These are phyloP conservation scores for Miscanthus lutarioriparius DNA, from an alignment of 176 grass and related monocot genomes.

Conservation along the genomic window DNA sequence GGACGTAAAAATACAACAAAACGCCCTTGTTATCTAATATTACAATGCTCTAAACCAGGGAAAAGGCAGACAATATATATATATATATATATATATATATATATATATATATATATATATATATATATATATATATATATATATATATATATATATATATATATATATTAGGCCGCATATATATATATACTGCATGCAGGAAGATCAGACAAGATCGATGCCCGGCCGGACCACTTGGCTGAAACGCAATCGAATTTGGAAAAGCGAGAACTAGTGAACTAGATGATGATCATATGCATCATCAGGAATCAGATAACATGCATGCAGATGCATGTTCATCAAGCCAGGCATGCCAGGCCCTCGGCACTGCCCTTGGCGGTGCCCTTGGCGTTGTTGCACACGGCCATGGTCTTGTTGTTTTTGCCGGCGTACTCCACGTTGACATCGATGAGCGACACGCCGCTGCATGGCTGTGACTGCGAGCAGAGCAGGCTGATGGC, in stretches of 20 bases:
- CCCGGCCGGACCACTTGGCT: not conserved
- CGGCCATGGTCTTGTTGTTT: constrained; percentile 46
- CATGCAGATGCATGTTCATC: not conserved
- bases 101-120: too few species aligned
- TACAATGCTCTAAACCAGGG: not conserved
- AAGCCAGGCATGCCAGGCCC: constrained; percentile 25
- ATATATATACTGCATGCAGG: not conserved
- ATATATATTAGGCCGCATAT: too few species aligned
- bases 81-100: not conserved
- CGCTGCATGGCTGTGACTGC: constrained; percentile 39
- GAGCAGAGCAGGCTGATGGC: constrained; percentile 54
- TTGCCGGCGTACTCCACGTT: constrained; percentile 43
- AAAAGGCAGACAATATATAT: not conserved
- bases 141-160: too few species aligned
- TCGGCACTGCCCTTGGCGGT: constrained; percentile 27
- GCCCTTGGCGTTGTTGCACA: constrained; percentile 54
- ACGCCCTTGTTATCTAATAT: not conserved
- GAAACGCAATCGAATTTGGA: not conserved
- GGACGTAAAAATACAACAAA: not conserved
- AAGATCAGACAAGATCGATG: not conserved
- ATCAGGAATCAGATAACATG: too few species aligned
- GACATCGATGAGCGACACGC: constrained; percentile 49
- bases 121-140: too few species aligned
- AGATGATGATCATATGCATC: not conserved
- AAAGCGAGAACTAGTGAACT: not conserved